Percentiles rank a stretch among this genome's conserved stretches.
Conservation (phyloP, 192 early-diverging fungal genomes). For the Gorgonomyces haynaldii region DNA sequence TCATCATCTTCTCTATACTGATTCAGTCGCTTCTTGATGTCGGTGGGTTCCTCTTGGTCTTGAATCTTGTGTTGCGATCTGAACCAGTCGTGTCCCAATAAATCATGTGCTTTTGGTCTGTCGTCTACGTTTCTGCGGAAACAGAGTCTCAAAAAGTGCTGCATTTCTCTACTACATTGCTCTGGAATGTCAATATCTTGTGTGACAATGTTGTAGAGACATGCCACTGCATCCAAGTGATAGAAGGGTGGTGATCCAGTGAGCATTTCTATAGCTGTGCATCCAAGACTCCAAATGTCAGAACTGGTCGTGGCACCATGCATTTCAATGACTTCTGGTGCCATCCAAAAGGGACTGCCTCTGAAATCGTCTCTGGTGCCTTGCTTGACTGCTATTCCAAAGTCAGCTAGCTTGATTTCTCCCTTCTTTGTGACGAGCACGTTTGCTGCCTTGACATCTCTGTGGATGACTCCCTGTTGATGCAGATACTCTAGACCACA, state of each 20-base stretch:
- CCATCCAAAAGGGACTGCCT: constrained; percentile 40
- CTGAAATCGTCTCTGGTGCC: constrained; percentile 22
- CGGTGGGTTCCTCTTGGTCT: no score
- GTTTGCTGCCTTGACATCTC: constrained; percentile 92
- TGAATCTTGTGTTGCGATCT: no score
- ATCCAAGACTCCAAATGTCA: constrained; percentile 94
- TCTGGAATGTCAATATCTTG: no score
- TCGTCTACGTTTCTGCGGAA: no score
- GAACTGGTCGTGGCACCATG: constrained; percentile 77
- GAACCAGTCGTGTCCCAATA: no score
- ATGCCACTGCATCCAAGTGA: constrained; percentile 73
- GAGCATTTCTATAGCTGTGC: constrained; percentile 84
- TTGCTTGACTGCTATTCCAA: constrained; percentile 87
- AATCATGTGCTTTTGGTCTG: no score
- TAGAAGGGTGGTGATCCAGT: constrained; percentile 89
- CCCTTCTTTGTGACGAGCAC: constrained; percentile 94
- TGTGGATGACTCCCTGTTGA: constrained; percentile 72
- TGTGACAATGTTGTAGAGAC: constrained; percentile 82
- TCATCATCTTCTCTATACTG: no score
- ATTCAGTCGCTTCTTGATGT: no score
- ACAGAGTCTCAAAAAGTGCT: no score
- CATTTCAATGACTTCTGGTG: constrained; percentile 65
- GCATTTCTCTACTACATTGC: no score
- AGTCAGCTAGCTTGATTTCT: constrained; percentile 89
- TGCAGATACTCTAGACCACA: constrained; percentile 86